Conservation (phyloP, 345 rosid species). For the Pugionium cornutum region DNA sequence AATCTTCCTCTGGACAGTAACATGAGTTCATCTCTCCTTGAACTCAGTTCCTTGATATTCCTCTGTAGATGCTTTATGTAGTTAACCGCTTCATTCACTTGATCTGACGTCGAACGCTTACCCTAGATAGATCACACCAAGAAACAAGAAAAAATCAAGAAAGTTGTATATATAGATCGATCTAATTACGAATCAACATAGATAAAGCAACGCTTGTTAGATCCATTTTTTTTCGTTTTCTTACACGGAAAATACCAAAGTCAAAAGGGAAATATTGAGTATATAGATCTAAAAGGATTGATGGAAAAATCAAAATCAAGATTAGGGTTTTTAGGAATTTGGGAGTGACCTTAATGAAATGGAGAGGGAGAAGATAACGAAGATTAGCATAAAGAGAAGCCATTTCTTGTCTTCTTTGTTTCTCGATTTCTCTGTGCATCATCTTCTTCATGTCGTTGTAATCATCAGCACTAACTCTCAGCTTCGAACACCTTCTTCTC, state of each 20-base stretch:
- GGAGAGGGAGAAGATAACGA: slow-evolving; percentile 36
- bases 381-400: slow-evolving; percentile 30
- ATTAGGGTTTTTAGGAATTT: slow-evolving; percentile 26
- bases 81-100: slow-evolving; percentile 65
- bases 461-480: slow-evolving; percentile 13
- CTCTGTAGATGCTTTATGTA: slow-evolving; percentile 55
- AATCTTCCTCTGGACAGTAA: slow-evolving; percentile 33
- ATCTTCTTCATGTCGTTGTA: slow-evolving; percentile 49
- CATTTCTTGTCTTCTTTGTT: slow-evolving; percentile 44
- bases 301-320: slow-evolving; percentile 11
- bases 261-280: slow-evolving; percentile 10
- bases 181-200: slow-evolving; percentile 10
- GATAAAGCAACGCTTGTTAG: background rate
- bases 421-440: slow-evolving; percentile 58
- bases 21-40: slow-evolving; percentile 49
- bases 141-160: slow-evolving; percentile 21
- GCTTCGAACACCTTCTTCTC: slow-evolving; percentile 29
- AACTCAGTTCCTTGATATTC: slow-evolving; percentile 48
- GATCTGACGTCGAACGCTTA: slow-evolving; percentile 82
- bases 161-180: background rate
- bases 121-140: slow-evolving; percentile 51
- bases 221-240: background rate
- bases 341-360: slow-evolving; percentile 36
- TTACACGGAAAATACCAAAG: background rate
- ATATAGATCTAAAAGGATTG: slow-evolving; percentile 14